These are phyloP conservation scores for Cladophialophora carrionii DNA, from an alignment of 2,329 filamentous ascomycete genomes.

Conservation along the genomic window DNA sequence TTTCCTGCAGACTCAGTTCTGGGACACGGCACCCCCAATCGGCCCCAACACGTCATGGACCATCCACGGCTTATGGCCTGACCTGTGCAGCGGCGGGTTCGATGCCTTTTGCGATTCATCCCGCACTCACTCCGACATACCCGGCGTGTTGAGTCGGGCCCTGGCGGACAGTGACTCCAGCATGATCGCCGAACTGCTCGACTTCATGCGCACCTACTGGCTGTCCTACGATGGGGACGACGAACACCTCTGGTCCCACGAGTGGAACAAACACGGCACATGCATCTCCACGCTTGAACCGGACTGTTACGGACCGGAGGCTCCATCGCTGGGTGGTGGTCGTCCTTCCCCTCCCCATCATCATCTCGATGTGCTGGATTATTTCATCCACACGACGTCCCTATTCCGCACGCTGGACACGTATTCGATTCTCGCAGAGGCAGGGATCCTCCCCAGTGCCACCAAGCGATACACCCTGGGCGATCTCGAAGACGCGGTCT, in stretches of 20 bases:
- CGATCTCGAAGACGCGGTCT: slow-evolving; percentile 64
- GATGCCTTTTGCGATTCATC: slow-evolving; percentile 66
- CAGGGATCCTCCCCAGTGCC: slow-evolving; percentile 60
- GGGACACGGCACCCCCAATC: slow-evolving; percentile 68
- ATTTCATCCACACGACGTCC: slow-evolving; percentile 67
- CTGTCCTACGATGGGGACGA: slow-evolving; percentile 68
- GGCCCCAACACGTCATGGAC: slow-evolving; percentile 74
- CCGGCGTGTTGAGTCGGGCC: slow-evolving; percentile 44
- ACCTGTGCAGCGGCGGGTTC: slow-evolving; percentile 71
- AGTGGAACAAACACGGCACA: slow-evolving; percentile 76
- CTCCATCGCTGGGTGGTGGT: background rate
- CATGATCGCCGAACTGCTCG: slow-evolving; percentile 55
- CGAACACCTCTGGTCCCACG: slow-evolving; percentile 71
- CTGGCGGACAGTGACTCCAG: background rate
- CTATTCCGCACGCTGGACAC: slow-evolving; percentile 69
- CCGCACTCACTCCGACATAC: slow-evolving; percentile 68
- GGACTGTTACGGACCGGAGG: slow-evolving; percentile 58
- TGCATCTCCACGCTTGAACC: slow-evolving; percentile 67
- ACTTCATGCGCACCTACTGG: slow-evolving; percentile 73
- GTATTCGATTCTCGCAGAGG: slow-evolving; percentile 64
- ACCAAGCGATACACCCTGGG: slow-evolving; percentile 61
- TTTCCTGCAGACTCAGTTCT: slow-evolving; percentile 75
- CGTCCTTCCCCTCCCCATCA: background rate
- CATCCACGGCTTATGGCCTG: slow-evolving; percentile 71
- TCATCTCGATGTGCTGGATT: slow-evolving; percentile 66